A percentile compares a stretch with the other conserved stretches of the same genome.
Conservation (phyloP, 2,329 filamentous ascomycete species). For the Fusarium sp. region DNA sequence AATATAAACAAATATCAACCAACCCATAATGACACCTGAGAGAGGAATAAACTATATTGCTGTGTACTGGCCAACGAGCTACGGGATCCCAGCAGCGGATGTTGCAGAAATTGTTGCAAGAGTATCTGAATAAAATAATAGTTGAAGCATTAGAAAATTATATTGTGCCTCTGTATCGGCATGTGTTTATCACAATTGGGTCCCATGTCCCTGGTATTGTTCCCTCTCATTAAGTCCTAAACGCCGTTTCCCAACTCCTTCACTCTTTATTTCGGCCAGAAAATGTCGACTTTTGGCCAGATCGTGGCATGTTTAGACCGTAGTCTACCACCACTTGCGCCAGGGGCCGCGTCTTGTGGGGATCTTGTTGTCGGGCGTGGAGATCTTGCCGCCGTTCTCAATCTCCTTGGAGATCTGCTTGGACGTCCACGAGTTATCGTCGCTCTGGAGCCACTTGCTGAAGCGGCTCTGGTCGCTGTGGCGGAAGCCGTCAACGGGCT, state of each 20-base stretch:
- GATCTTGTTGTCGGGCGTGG: constrained; percentile 42
- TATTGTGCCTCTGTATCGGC: background rate
- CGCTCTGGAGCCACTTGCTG: constrained; percentile 49
- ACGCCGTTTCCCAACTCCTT: constrained; percentile 13
- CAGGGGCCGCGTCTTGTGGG: constrained; percentile 37
- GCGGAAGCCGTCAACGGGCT: constrained; percentile 36
- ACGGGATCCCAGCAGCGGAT: too few relatives aligned
- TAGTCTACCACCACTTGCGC: constrained; percentile 38
- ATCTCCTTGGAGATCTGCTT: constrained; percentile 46
- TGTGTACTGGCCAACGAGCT: background rate
- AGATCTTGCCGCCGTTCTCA: constrained; percentile 44
- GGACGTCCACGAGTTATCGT: constrained; percentile 46
- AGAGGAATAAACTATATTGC: background rate
- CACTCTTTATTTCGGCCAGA: too few relatives aligned
- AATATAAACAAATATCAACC: too few relatives aligned
- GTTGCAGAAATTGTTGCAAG: background rate
- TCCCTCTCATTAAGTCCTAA: constrained; percentile 18
- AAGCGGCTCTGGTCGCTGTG: constrained; percentile 42
- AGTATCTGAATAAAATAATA: background rate
- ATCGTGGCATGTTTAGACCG: background rate
- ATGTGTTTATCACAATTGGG: constrained; percentile 15
- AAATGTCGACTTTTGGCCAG: too few relatives aligned
- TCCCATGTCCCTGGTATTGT: constrained; percentile 16
- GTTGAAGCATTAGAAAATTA: background rate
- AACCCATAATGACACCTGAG: background rate